Evolutionary conservation across 2,329 filamentous ascomycete species (phyloP).

Genomic region (Aureobasidium subglaciale): DNA sequence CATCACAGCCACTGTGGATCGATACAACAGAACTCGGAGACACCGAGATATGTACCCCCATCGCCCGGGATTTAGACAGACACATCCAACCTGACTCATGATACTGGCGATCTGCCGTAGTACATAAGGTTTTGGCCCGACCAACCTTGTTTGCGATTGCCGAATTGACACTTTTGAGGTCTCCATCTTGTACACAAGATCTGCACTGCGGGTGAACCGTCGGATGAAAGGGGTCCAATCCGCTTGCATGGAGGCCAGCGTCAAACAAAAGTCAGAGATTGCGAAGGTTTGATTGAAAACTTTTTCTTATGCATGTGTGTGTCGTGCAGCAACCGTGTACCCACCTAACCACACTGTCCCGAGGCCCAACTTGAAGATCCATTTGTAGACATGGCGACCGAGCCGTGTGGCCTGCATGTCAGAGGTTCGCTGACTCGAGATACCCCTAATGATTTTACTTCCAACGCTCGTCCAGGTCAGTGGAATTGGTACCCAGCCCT

Average conservation of each 20-base stretch:
- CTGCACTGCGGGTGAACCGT: background rate
- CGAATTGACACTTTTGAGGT: no score
- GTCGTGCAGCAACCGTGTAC: background rate
- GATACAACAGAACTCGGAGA: no score
- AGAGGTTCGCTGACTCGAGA: background rate
- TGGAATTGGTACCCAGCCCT: slow-evolving; percentile 16
- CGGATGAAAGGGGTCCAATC: background rate
- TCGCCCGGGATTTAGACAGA: no score
- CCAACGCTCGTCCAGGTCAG: slow-evolving; percentile 35
- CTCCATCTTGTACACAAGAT: background rate
- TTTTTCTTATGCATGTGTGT: no score
- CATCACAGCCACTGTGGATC: no score
- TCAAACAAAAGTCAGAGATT: background rate
- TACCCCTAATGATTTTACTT: slow-evolving; percentile 15
- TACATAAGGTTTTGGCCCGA: no score
- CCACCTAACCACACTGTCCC: background rate
- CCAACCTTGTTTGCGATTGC: no score
- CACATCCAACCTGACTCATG: no score
- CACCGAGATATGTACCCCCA: no score
- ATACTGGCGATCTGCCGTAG: no score
- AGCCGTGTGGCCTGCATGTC: background rate
- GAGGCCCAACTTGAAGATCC: background rate
- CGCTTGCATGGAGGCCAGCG: background rate
- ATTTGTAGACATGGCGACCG: background rate
- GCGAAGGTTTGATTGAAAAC: background rate